Base-by-base conservation (phyloP, 2,329 filamentous ascomycete species). In the Corinectria fuckeliana region DNA sequence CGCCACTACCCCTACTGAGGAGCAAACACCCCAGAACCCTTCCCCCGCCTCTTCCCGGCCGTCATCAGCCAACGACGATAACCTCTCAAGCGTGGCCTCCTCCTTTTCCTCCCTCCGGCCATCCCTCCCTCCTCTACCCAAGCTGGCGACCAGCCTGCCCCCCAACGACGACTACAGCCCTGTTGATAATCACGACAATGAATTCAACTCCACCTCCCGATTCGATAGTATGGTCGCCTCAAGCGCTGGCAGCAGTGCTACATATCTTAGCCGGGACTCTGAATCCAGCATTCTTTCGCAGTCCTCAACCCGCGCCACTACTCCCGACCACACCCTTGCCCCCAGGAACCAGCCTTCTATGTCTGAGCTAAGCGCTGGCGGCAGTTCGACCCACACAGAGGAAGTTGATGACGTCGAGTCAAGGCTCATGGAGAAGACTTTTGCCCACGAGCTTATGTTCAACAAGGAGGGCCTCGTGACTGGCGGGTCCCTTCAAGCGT, bases 391-490 rank as follows among this genome's bases (percentile, higher is more conserved):
- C 1, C 79, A 86, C n/a, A 86, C 83, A 4, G 92, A 96, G 55
- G 92, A 94, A 58, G 81, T 85, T 11, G 88, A 92, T 32, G 93
- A 96, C 48, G 87, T 89, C 1, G 94, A 97, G 73, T 89, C 86
- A 4, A 90, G 89, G 69, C 80, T 97, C n/a, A 80, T 97, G n/a
- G 91, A 93, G 73, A 96, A 91, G 77, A 97, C 93, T 0, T 97
- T 87, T 71, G 92, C 92, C 0, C 91, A 97, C 71, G 94, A 99
- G 73, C 83, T 99, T 47, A 88, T 97, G 71, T 90, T 91, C 74
- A 97, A 96, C 79, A 96, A 96, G 75, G 94, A 98, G 67, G 93
- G 94, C 1, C 91, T 96, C 62, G 89, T 99, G n/a, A 91, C 91
- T 39, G 95, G 95, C 45, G 95, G 95, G 13, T 96, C 93, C 3